These are phyloP conservation scores for Adenanthera pavonina DNA, from an alignment of 306 rosid species.

Conservation along the genomic window DNA sequence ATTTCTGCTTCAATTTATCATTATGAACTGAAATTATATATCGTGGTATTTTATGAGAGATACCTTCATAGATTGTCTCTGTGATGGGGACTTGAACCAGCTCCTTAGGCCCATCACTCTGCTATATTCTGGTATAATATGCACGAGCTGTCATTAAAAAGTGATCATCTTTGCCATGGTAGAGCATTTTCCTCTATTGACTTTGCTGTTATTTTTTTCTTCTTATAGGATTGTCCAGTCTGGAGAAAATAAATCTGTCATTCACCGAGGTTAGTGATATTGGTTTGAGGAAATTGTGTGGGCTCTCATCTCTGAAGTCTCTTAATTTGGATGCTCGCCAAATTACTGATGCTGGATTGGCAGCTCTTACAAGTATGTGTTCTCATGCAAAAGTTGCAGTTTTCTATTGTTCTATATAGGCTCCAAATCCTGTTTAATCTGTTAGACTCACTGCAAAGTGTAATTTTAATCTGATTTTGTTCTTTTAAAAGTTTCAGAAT, in stretches of 20 bases:
- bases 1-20: constrained; percentile 11
- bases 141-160: constrained; percentile 19
- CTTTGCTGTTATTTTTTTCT: constrained; percentile 18
- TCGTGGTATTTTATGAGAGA: not conserved
- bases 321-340: constrained; percentile 94
- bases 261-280: constrained; percentile 72
- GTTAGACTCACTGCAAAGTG: not conserved
- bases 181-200: constrained; percentile 21
- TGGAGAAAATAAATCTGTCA: constrained; percentile 88
- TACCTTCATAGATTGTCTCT: not conserved
- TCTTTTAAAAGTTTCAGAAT: not conserved
- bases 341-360: constrained; percentile 83
- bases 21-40: not conserved
- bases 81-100: too few species aligned
- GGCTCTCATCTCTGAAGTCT: constrained; percentile 84
- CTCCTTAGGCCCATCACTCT: too few species aligned
- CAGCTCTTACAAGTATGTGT: constrained; percentile 76
- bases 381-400: not conserved
- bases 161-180: not conserved
- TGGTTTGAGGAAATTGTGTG: constrained; percentile 76
- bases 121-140: not conserved
- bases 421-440: constrained; percentile 25
- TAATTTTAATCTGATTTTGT: not conserved
- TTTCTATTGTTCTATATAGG: not conserved
- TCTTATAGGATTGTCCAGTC: constrained; percentile 73